Base-by-base conservation (phyloP, 129 eudicot species). In the Rutidosis leptorrhynchoides region DNA sequence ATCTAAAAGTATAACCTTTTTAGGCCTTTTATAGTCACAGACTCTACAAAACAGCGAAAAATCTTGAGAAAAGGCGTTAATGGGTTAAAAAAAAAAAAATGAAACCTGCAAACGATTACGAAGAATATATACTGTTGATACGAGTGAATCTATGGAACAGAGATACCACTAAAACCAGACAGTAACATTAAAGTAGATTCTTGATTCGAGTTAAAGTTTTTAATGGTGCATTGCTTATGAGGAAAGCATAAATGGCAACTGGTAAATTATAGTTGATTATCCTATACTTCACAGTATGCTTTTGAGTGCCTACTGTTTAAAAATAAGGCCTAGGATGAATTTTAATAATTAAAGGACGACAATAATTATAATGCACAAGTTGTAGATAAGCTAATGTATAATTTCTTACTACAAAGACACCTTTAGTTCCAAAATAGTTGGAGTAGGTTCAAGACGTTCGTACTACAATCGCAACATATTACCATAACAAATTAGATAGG, bases 161-260 rank as follows among this genome's bases (percentile, higher is more conserved):
- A 70, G 66, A 77, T 63, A 62, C 76, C n/a, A n/a, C n/a, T n/a
- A n/a, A n/a, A n/a, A n/a, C n/a, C 57, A 79, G 25, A n/a, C 40
- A 55, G 28, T 40, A 3, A 40, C 20, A 60, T 59, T 46, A 72
- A 75, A 75, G 74, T 49, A 49, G 74, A 78, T 58, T 32, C 64
- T 37, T 35, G 54, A 76, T 76, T 45, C 56, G 57, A 58, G 48
- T 17, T 55, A 54, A 56, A 74, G 78, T 52, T 43, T 33, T 35
- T 60, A 20, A 61, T 80, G 74, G 78, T 83, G 89, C 83, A 77
- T 73, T 79, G 76, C 89, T 77, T 65, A 80, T 70, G 71, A 77
- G 83, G 83, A 73, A 61, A 61, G 83, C 89, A 83, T 83, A 69
- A 45, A 25, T 65, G 68, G 49, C 56, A 30, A 55, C 24, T 55